Conservation (phyloP, 1,284 basidiomycete genomes). For the Termitomyces sp. region DNA sequence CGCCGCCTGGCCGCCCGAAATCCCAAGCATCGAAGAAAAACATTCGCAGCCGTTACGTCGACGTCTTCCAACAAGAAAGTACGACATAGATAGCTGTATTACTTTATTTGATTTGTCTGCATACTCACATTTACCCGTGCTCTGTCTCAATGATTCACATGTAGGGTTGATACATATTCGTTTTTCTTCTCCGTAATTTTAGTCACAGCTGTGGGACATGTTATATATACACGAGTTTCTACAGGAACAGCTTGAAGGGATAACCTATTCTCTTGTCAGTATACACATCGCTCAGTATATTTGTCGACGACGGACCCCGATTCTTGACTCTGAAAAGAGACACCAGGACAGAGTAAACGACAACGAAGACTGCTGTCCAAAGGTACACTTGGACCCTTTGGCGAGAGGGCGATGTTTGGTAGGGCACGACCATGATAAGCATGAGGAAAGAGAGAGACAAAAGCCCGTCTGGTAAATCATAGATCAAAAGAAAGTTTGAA, state of each 20-base stretch:
- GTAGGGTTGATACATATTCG: neutral
- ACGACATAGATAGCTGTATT: constrained; percentile 20
- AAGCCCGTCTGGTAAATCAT: constrained; percentile 63
- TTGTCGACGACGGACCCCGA: constrained; percentile 46
- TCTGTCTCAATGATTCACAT: neutral
- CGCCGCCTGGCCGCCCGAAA: constrained; percentile 52
- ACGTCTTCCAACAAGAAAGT: constrained; percentile 67
- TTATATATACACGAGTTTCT: constrained; percentile 10
- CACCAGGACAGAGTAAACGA: constrained; percentile 85
- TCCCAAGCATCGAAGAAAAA: constrained; percentile 67
- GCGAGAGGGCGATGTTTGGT: constrained; percentile 66
- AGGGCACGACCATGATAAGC: constrained; percentile 78
- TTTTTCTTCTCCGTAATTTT: neutral
- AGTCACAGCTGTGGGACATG: neutral
- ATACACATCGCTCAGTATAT: neutral
- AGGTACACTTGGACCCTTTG: constrained; percentile 88
- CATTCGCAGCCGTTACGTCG: constrained; percentile 78
- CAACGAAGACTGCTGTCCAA: constrained; percentile 80
- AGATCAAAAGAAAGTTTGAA: neutral
- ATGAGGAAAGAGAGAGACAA: constrained; percentile 81
- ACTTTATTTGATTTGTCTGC: constrained; percentile 7
- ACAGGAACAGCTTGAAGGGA: constrained; percentile 73
- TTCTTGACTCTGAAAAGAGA: constrained; percentile 93
- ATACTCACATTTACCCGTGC: constrained; percentile 14
- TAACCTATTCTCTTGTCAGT: constrained; percentile 45